Evolutionary conservation across 2,329 filamentous ascomycete genomes (phyloP).

Genomic region (Neospermospora avenae): DNA sequence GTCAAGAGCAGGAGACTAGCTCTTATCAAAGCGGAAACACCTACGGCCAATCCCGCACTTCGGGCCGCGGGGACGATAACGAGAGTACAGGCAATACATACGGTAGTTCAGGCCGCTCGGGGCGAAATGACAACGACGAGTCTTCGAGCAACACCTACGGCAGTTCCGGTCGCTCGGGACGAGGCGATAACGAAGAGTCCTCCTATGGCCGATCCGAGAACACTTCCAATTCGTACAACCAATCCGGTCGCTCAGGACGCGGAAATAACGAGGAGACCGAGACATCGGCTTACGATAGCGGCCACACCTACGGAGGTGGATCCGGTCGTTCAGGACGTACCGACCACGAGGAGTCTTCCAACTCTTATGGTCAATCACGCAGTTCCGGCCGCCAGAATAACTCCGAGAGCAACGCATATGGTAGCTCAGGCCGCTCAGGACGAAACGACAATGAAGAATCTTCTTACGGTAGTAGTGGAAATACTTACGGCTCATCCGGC

Average conservation of each 20-base stretch:
- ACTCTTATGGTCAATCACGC: not conserved
- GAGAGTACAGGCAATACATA: conserved; percentile 3
- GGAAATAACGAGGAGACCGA: not conserved
- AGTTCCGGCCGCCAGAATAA: not conserved
- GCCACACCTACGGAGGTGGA: not conserved
- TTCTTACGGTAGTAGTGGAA: not conserved
- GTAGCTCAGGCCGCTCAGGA: not conserved
- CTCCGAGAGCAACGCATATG: not conserved
- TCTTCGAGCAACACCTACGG: not conserved
- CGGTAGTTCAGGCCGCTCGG: not conserved
- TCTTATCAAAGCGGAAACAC: not conserved
- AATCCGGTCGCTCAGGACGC: not conserved
- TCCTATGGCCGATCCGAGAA: not conserved
- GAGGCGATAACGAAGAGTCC: conserved; percentile 1
- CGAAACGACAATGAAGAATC: not conserved
- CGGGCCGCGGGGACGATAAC: not conserved
- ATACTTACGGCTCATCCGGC: not conserved
- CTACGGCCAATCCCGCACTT: not conserved
- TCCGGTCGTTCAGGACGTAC: not conserved
- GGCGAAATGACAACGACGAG: not conserved
- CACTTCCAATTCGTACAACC: too few relatives aligned
- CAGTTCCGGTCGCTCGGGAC: not conserved
- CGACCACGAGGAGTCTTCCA: not conserved
- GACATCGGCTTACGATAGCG: not conserved
- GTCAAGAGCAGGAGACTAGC: not conserved